Percentiles rank a stretch among this genome's conserved stretches.
phyloP scores from a whole-genome alignment of 2,329 filamentous ascomycete species.

The Fusarium nematophilum region DNA sequence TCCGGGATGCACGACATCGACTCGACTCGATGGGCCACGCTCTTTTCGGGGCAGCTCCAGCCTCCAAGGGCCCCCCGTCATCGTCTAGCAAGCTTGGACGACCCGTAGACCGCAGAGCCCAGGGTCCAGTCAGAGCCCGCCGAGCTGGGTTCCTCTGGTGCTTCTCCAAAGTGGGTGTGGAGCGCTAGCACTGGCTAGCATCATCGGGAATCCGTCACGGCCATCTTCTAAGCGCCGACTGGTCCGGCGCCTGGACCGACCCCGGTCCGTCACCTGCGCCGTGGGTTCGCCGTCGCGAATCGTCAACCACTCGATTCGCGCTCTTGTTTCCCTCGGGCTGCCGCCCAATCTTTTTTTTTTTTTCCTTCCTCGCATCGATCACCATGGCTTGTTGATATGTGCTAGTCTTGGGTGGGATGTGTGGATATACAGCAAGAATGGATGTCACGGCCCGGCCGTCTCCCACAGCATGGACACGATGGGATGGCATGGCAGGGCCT shows the following conservation, averaged over 20 bases:
- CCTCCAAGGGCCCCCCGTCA: no score
- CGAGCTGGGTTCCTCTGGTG: constrained; percentile 19
- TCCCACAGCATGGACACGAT: no score
- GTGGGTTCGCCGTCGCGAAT: constrained; percentile 40
- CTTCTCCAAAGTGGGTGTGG: constrained; percentile 38
- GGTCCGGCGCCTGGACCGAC: constrained; percentile 43
- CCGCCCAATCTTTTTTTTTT: constrained; percentile 29
- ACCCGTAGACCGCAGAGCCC: background rate
- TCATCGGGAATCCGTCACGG: constrained; percentile 24
- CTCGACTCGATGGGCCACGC: constrained; percentile 46
- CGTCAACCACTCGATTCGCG: constrained; percentile 42
- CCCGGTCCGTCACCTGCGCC: constrained; percentile 49
- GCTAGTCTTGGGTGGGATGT: background rate
- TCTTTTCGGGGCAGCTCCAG: background rate
- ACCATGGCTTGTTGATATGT: constrained; percentile 20
- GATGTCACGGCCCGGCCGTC: no score
- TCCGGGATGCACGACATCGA: constrained; percentile 54
- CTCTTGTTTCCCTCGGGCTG: constrained; percentile 31
- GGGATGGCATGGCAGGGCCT: no score
- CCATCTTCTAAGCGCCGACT: constrained; percentile 51
- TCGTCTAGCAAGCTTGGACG: background rate
- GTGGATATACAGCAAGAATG: no score
- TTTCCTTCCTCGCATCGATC: background rate
- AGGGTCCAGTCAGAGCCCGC: constrained; percentile 29
- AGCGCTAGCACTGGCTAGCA: constrained; percentile 36